Percentiles rank a stretch among this genome's conserved stretches.
phyloP scores from a whole-genome alignment of 257 asterid genomes.

The Petunia axillaris region DNA sequence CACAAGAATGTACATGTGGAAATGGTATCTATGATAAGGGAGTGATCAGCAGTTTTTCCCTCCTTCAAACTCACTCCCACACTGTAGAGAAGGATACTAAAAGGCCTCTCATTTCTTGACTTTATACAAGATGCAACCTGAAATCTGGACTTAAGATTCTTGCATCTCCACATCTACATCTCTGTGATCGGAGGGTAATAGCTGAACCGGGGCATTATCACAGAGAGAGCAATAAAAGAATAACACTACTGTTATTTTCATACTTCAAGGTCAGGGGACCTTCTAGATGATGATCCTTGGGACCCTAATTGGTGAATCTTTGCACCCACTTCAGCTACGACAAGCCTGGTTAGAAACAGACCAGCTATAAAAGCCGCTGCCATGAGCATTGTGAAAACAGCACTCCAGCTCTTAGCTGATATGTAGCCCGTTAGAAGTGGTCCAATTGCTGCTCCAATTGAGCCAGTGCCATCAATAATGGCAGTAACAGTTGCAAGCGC shows the following conservation, averaged over 20 bases:
- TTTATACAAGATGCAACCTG: conserved; percentile 1
- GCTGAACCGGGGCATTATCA: background rate
- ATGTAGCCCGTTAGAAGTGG: conserved; percentile 90
- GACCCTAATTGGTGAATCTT: conserved; percentile 57
- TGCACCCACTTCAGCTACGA: conserved; percentile 75
- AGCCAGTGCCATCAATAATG: conserved; percentile 95
- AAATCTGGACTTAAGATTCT: background rate
- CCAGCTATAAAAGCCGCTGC: conserved; percentile 85
- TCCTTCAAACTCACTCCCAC: background rate
- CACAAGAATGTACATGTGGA: conserved; percentile 14
- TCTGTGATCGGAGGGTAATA: conserved; percentile 18
- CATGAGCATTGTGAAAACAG: conserved; percentile 90
- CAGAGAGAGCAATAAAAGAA: background rate
- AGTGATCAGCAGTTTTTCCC: background rate
- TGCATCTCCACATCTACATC: conserved; percentile 28
- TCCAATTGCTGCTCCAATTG: conserved; percentile 96
- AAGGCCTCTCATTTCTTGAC: background rate
- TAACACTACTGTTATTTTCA: conserved; percentile 36
- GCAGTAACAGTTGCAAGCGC: conserved; percentile 97
- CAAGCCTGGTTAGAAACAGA: conserved; percentile 77
- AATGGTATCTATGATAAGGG: background rate
- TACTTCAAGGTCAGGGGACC: conserved; percentile 46
- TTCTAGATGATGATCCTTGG: conserved; percentile 33
- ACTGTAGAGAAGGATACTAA: background rate
- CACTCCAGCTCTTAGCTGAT: conserved; percentile 86